Evolutionary conservation across 352 stramenopile species (phyloP), one percentile per base, ranked within the genome.

Genomic region (Globisporangium megalacanthum): DNA sequence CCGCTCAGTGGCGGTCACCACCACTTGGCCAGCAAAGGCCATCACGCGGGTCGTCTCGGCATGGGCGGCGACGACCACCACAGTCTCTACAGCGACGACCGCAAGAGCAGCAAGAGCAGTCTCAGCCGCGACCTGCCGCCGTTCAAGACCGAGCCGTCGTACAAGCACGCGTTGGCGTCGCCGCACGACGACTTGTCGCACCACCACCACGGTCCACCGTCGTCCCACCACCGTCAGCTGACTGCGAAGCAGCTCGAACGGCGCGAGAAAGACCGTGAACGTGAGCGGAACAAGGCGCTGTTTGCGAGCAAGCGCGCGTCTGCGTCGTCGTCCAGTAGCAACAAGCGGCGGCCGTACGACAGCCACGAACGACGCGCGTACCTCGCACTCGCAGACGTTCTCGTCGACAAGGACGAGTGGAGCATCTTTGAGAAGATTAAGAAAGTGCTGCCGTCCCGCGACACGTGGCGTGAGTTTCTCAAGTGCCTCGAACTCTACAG

Each of bases 401-500:
- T 94, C 36, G 75, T 94, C 11, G 84, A 92, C 61, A 91, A 91
- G 63, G 83, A 90, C 49, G 84, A 94, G 54, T 94, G 84, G 84
- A 73, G 72, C 37, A 97, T 98, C 57, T 99, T 99, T 49, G 89
- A 98, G 60, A 90, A 92, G 44, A 96, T 98, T 59, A 98, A 98
- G 70, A 83, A 86, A 53, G 92, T 97, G 56, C 68, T 98, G 33
- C 81, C 87, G 31, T 94, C 90, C 37, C 84, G 94, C 17, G 89
- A 99, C 50, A 94, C 88, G 49, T 99, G 97, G 84, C 83, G 85
- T 20, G 96, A 99, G 74, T 99, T 99, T 65, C 74, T 99, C 14
- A 99, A 99, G 72, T 98, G 92, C 53, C 72, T 99, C 13, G 96
- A 99, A 68, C 72, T 99, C 22, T 99, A 98, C 72, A 95, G 92